Evolutionary conservation across 2,329 filamentous ascomycete species (phyloP).

Genomic region (Trichoderma oligosporum): DNA sequence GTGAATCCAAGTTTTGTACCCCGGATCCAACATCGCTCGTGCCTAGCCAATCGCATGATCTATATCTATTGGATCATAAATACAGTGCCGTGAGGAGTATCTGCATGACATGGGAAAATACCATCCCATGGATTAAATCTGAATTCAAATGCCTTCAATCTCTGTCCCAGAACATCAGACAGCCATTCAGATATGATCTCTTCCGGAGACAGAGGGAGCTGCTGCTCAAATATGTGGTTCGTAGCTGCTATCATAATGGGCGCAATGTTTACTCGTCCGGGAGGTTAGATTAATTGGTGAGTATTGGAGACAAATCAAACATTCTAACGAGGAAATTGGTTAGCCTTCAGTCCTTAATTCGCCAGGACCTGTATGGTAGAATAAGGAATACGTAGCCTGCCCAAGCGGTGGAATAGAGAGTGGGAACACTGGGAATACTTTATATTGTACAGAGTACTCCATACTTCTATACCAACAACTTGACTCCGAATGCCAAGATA

Average conservation of each 20-base stretch:
- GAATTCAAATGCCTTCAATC: neutral
- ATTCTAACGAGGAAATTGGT: neutral
- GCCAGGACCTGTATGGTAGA: too few relatives aligned
- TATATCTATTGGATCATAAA: too few relatives aligned
- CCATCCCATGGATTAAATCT: too few relatives aligned
- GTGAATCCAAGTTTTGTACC: too few relatives aligned
- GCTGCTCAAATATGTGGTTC: neutral
- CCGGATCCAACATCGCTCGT: too few relatives aligned
- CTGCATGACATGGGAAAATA: too few relatives aligned
- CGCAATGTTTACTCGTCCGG: neutral
- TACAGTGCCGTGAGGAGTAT: constrained; percentile 7
- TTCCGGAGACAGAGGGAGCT: neutral
- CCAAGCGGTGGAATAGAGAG: neutral
- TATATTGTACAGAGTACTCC: too few relatives aligned
- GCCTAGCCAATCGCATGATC: too few relatives aligned
- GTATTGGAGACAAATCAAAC: neutral
- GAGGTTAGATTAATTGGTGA: neutral
- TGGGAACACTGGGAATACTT: neutral
- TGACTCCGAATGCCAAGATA: too few relatives aligned
- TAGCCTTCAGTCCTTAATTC: neutral
- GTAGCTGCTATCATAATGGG: neutral
- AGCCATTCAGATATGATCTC: constrained; percentile 1
- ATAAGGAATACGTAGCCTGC: neutral
- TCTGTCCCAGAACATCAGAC: neutral
- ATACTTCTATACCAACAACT: too few relatives aligned